These are phyloP conservation scores for Tetrahymena elliotti DNA, from an alignment of 73 alveolate species.

Conservation along the genomic window DNA sequence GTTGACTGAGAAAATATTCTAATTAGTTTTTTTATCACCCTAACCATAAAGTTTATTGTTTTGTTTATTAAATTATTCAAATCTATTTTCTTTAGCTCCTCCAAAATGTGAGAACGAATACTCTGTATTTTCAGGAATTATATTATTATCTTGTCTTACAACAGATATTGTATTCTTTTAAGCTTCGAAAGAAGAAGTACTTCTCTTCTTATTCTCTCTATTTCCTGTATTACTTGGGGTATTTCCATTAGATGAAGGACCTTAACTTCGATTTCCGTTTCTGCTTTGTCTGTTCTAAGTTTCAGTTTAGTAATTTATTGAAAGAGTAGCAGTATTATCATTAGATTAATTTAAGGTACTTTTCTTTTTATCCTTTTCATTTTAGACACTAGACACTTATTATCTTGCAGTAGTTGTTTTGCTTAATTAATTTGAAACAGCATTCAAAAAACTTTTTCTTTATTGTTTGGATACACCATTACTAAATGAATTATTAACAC, in stretches of 20 bases:
- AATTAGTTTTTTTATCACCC: neutral
- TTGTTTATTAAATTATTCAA: neutral
- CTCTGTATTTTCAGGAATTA: neutral
- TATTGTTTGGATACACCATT: neutral
- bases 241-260: neutral
- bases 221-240: neutral
- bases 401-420: neutral
- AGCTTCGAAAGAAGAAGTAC: neutral
- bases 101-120: neutral
- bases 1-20: neutral
- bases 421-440: neutral
- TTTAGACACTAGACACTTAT: neutral
- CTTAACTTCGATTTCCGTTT: neutral
- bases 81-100: neutral
- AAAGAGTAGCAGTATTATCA: neutral
- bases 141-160: neutral
- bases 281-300: neutral
- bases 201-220: neutral
- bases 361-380: neutral
- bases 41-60: neutral
- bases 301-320: neutral
- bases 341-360: neutral
- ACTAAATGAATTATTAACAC: neutral
- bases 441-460: neutral
- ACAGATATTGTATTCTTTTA: neutral